Evolutionary conservation across 2,329 filamentous ascomycete species (phyloP), one percentile per base, ranked within the genome.

Genomic region (Venturia asperata): DNA sequence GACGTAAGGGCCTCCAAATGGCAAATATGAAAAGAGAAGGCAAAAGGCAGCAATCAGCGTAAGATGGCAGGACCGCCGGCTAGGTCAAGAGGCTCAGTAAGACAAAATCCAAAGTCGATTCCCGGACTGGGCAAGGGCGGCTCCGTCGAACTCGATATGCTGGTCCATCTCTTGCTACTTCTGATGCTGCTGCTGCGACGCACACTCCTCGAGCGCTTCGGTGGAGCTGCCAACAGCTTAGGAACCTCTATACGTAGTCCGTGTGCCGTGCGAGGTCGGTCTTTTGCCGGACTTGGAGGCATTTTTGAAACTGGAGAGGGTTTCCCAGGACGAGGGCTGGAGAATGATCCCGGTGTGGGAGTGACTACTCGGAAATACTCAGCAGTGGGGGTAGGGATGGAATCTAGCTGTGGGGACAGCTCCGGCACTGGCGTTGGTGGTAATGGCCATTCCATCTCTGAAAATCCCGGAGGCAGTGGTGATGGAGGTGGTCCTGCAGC

Each of bases 81-180:
- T 9, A 64, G 11, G 24, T 64, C 63, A 21, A 64, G 49, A 27
- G 63, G 34, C 19, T 64, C 47, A 24, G 49, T 37, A 15, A 64
- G 13, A 24, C 47, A 56, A n/a, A 42, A 52, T 21, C 34, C 37
- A 41, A 64, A 64, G 37, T 64, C 63, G 21, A 64, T 49, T 11
- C 34, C 63, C 3, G 63, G 63, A 45, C 63, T 64, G 10, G 63
- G 63, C 10, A 58, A 27, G 2, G 63, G 63, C 24, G 63, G 63
- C 37, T 64, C 63, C 1, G 43, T 60, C 47, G 60, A 19, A 21
- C 34, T 41, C n/a, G 42, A 42, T 17, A 64, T 64, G 19, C 63
- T 64, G 9, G 27, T 49, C 63, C 63, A 64, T 19, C 49, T 47
- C 61, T 49, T 47, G 42, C 43, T 17, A 11, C 30, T 58, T 19